Percentiles rank a stretch among this genome's conserved stretches.
These are phyloP conservation scores for Gleditsia sinensis DNA, from an alignment of 306 rosid species.

Conservation along the genomic window DNA sequence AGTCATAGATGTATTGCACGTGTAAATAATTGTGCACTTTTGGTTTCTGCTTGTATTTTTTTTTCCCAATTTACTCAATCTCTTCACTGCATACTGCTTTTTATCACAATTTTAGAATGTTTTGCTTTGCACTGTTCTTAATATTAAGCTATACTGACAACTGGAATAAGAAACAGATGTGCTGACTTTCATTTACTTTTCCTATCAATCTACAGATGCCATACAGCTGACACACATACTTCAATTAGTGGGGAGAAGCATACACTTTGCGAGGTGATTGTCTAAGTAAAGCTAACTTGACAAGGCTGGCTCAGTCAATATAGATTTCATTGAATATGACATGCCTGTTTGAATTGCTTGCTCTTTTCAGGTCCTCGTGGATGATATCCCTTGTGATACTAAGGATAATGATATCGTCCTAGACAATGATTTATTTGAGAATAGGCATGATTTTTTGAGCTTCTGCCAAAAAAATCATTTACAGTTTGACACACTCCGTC, in stretches of 20 bases:
- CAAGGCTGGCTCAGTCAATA: background rate
- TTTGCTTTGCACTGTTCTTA: background rate
- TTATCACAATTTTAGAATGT: background rate
- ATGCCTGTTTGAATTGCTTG: conserved; percentile 5
- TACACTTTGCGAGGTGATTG: conserved; percentile 44
- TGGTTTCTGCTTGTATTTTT: background rate
- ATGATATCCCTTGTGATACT: conserved; percentile 46
- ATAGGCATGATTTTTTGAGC: conserved; percentile 47
- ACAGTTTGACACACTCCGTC: conserved; percentile 66
- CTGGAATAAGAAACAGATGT: background rate
- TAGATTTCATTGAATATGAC: background rate
- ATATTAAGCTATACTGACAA: background rate
- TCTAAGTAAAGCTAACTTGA: conserved; percentile 21
- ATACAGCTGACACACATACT: conserved; percentile 43
- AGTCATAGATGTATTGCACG: background rate
- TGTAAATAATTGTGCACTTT: background rate
- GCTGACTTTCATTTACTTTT: conserved; percentile 12
- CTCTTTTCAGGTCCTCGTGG: conserved; percentile 43
- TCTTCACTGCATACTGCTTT: background rate
- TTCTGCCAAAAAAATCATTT: conserved; percentile 50
- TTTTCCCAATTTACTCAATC: background rate
- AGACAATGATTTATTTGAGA: conserved; percentile 44
- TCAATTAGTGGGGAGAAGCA: conserved; percentile 46
- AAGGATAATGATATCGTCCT: conserved; percentile 46
- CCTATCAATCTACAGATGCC: conserved; percentile 42